These are phyloP conservation scores for Linaria vulgaris DNA, from an alignment of 257 asterid species.

Conservation along the genomic window DNA sequence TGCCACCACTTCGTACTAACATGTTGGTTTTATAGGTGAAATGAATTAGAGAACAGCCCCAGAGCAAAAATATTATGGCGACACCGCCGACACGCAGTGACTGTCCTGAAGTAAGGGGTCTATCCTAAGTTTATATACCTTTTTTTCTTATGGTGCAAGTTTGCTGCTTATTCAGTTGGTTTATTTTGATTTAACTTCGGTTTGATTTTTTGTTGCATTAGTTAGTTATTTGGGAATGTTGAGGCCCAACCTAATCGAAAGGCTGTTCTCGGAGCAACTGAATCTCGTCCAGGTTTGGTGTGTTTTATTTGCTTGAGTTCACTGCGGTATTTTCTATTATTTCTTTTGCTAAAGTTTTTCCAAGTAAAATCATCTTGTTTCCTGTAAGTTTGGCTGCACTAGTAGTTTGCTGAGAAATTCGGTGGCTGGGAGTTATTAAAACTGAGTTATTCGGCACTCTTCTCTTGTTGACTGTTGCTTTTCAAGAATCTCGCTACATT, in stretches of 20 bases:
- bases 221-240: conserved; percentile 98
- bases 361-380: conserved; percentile 7
- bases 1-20: conserved; percentile 2
- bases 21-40: conserved; percentile 61
- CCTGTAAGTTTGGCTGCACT: not conserved
- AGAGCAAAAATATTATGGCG: conserved; percentile 82
- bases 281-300: conserved; percentile 94
- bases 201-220: conserved; percentile 26
- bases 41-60: conserved; percentile 96
- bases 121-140: conserved; percentile 12
- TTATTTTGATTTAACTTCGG: conserved; percentile 11
- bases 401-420: not conserved
- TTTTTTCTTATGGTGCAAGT: too few relatives aligned
- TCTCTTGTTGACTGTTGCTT: not conserved
- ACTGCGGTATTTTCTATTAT: not conserved
- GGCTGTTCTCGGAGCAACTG: conserved; percentile 80
- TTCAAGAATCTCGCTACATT: not conserved
- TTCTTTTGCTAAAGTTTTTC: conserved; percentile 5
- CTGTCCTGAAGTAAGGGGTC: conserved; percentile 79
- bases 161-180: conserved; percentile 9
- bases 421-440: not conserved
- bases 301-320: conserved; percentile 18
- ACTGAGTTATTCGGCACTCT: not conserved
- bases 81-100: conserved; percentile 98
- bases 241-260: conserved; percentile 95